phyloP scores from a whole-genome alignment of 768 basidiomycete genomes.

The Boletus patriciae region DNA sequence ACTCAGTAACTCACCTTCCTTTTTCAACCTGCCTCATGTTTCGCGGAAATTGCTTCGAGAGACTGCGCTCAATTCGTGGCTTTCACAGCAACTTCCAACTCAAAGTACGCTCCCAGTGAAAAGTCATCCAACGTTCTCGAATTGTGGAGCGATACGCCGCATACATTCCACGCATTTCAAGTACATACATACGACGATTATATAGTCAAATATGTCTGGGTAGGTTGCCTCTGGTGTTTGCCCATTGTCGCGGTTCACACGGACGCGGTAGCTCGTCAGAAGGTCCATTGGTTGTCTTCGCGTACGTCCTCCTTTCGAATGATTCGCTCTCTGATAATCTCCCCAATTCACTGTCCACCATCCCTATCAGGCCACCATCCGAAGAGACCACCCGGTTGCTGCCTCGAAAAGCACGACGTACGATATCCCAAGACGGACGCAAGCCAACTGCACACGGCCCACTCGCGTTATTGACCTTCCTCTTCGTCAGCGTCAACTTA shows the following conservation, averaged over 20 bases:
- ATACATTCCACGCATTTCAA: not conserved
- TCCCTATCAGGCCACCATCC: too few species aligned
- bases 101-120: not conserved
- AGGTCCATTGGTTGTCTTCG: not conserved
- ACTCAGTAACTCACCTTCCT: not conserved
- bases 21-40: not conserved
- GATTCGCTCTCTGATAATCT: not conserved
- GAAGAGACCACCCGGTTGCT: slow-evolving; percentile 10
- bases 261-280: not conserved
- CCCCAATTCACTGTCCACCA: not conserved
- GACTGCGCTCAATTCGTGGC: slow-evolving; percentile 1
- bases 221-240: not conserved
- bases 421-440: not conserved
- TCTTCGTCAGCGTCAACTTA: not conserved
- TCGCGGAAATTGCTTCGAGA: not conserved
- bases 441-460: not conserved
- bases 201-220: not conserved
- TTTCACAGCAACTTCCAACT: not conserved
- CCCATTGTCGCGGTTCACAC: not conserved
- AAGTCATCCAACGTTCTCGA: not conserved
- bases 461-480: not conserved
- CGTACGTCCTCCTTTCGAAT: not conserved
- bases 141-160: not conserved
- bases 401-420: not conserved
- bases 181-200: not conserved